Percentiles rank a stretch among this genome's conserved stretches.
Conservation (phyloP, 768 basidiomycete species). For the Saitozyma podzolica region DNA sequence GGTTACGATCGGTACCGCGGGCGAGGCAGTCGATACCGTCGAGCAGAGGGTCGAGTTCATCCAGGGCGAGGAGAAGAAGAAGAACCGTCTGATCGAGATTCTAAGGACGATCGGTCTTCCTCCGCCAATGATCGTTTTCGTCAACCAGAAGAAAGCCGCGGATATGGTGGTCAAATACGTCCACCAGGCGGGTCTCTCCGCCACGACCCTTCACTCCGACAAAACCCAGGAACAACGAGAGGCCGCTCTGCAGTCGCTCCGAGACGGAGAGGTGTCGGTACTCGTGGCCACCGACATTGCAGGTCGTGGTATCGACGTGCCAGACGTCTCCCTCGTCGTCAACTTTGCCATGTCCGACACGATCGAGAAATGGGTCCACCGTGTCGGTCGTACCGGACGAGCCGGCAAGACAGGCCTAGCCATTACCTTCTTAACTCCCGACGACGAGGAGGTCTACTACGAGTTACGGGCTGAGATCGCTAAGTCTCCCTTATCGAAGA, state of each 20-base stretch:
- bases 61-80: slow-evolving; percentile 94
- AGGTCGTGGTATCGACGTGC: slow-evolving; percentile 97
- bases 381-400: slow-evolving; percentile 97
- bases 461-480: slow-evolving; percentile 95
- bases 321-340: slow-evolving; percentile 86
- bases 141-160: slow-evolving; percentile 99
- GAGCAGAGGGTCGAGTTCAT: slow-evolving; percentile 95
- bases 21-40: slow-evolving; percentile 95
- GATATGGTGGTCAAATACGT: slow-evolving; percentile 97
- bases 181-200: slow-evolving; percentile 79
- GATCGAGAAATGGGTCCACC: slow-evolving; percentile 88
- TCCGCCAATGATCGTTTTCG: slow-evolving; percentile 96
- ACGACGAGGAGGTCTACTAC: slow-evolving; percentile 94
- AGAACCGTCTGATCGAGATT: slow-evolving; percentile 83
- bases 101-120: slow-evolving; percentile 79
- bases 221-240: slow-evolving; percentile 98
- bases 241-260: slow-evolving; percentile 79
- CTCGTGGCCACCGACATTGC: slow-evolving; percentile 97
- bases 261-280: slow-evolving; percentile 80
- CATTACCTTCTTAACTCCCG: slow-evolving; percentile 93
- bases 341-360: slow-evolving; percentile 97
- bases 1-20: slow-evolving; percentile 97
- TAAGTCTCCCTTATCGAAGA: slow-evolving; percentile 89
- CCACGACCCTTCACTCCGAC: slow-evolving; percentile 90
- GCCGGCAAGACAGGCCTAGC: slow-evolving; percentile 91